Percentiles rank a stretch among this genome's conserved stretches.
phyloP scores from a whole-genome alignment of 169 alveolate species.

The Eimeria acervulina region DNA sequence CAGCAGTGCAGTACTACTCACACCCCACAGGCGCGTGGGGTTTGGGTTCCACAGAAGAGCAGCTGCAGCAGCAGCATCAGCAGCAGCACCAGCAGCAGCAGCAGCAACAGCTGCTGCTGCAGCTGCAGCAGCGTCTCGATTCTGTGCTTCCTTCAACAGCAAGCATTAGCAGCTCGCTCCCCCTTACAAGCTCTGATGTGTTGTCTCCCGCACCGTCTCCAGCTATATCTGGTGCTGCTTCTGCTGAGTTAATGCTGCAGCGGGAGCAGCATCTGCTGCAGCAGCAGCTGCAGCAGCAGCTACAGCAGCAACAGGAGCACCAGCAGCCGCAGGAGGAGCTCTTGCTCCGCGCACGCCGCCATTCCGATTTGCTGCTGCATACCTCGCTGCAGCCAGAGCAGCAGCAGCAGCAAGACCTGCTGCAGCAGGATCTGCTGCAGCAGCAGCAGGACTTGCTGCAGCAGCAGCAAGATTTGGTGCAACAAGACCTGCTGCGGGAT shows the following conservation, averaged over 20 bases:
- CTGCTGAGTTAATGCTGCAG: neutral
- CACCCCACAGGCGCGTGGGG: too few relatives aligned
- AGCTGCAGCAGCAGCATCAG: too few relatives aligned
- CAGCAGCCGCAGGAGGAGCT: conserved; percentile 9
- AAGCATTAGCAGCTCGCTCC: too few relatives aligned
- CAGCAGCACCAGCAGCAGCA: too few relatives aligned
- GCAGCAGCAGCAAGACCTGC: conserved; percentile 3
- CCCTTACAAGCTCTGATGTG: neutral
- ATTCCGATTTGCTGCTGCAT: neutral
- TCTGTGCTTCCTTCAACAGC: too few relatives aligned
- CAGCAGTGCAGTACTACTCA: too few relatives aligned
- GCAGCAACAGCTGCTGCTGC: too few relatives aligned
- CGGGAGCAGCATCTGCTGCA: neutral
- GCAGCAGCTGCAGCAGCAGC: conserved; percentile 37
- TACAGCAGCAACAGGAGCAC: too few relatives aligned
- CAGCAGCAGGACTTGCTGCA: neutral
- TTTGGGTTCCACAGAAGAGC: too few relatives aligned
- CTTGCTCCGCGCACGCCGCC: neutral
- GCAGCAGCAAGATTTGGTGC: conserved; percentile 26
- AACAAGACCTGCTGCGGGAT: too few relatives aligned
- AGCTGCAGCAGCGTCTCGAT: too few relatives aligned
- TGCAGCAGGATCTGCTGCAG: neutral
- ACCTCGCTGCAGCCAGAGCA: neutral
- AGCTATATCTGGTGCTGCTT: neutral
- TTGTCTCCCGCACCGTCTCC: neutral